Evolutionary conservation across 2,329 filamentous ascomycete species (phyloP), one percentile per base, ranked within the genome.

Genomic region (Trichophyton schoenleinii): DNA sequence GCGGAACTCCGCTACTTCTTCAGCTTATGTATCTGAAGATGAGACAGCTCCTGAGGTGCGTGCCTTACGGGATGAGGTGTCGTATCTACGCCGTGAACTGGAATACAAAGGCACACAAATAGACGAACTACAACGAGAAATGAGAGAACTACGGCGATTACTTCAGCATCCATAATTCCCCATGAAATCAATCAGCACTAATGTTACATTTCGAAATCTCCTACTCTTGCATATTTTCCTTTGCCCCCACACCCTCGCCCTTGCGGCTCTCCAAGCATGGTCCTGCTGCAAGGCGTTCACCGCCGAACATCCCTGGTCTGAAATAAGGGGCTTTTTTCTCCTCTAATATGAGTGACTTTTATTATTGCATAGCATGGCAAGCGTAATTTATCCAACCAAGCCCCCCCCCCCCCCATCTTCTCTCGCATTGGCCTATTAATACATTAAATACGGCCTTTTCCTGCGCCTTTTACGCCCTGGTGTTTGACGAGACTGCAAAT

Each of bases 61-160:
- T 25, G 70, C 74, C 44, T 66, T 88, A 36, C 83, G 82, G 20
- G 80, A 83, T 55, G 85, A 89, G 69, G 74, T 87, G 63, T 88
- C 87, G 73, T 80, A 85, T 38, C 74, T 89, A 41, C 80, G 81
- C n/a, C 76, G 77, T 53, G 86, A 89, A 70, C 85, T 87, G 63
- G 78, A 83, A 64, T 82, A 85, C 66, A 77, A 77, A 62, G 75
- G 77, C 61, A 71, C 72, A n/a, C 72, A 74, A 18, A 67, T 78
- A 9, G 68, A 74, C 63, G 74, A 76, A 57, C 64, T 77, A 44
- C 60, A 60, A 44, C n/a, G 57, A 48, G 46, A 36, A 25, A 59
- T 65, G 60, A 61, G 55, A n/a, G 62, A 63, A 31, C 38, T 66
- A 28, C 60, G 61, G 4, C 49, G 63, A 25, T 38, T 60, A 9